A percentile compares a stretch with the other conserved stretches of the same genome.
phyloP scores from a whole-genome alignment of 1,284 basidiomycete genomes.

The Uromyces viciae-fabae region DNA sequence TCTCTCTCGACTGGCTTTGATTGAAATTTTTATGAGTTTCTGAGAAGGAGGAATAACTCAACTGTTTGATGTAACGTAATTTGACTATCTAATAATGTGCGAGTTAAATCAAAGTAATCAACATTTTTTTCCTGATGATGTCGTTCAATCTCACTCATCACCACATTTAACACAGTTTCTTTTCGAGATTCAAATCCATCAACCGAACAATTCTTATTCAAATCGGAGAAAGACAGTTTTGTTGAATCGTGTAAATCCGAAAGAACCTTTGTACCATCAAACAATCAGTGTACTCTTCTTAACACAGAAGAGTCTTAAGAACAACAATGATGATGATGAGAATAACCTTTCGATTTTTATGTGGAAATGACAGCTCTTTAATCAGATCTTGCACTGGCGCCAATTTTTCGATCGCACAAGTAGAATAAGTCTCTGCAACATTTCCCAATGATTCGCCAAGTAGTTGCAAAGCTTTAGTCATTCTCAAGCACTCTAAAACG shows the following conservation, averaged over 20 bases:
- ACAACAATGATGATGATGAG: background rate
- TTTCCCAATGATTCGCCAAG: conserved; percentile 18
- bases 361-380: conserved; percentile 29
- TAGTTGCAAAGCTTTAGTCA: conserved; percentile 23
- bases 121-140: conserved; percentile 23
- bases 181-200: conserved; percentile 15
- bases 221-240: background rate
- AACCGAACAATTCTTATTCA: background rate
- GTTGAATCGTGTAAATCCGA: conserved; percentile 6
- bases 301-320: background rate
- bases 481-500: conserved; percentile 3
- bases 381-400: conserved; percentile 27
- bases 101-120: background rate
- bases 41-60: background rate
- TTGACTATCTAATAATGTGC: conserved; percentile 24
- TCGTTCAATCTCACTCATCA: conserved; percentile 39
- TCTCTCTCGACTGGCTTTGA: background rate
- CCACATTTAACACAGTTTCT: conserved; percentile 38
- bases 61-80: conserved; percentile 22
- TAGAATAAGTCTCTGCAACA: conserved; percentile 12
- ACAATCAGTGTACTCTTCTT: background rate
- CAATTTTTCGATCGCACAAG: background rate
- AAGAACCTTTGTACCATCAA: background rate
- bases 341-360: conserved; percentile 20
- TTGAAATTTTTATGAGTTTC: too few relatives aligned